phyloP scores from a whole-genome alignment of 257 asterid genomes.

The Solanum lycopersicoides region DNA sequence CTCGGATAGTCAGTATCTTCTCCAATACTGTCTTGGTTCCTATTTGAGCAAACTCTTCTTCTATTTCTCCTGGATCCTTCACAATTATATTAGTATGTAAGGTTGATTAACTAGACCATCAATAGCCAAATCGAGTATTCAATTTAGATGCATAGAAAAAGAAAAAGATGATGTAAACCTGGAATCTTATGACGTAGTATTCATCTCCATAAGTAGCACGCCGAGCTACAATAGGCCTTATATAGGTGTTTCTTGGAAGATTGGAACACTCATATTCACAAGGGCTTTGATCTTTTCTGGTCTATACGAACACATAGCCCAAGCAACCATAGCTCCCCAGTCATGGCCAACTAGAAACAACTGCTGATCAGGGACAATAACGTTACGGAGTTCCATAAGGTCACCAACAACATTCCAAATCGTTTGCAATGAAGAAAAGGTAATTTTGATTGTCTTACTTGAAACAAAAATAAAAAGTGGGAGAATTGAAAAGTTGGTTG shows the following conservation, averaged over 20 bases:
- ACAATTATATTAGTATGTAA: background rate
- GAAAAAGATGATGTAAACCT: too few species aligned
- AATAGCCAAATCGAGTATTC: background rate
- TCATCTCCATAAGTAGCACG: too few species aligned
- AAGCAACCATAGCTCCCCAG: too few species aligned
- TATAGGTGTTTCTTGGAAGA: too few species aligned
- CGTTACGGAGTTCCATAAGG: slow-evolving; percentile 38
- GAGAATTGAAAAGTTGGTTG: background rate
- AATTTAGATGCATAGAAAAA: background rate
- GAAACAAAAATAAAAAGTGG: background rate
- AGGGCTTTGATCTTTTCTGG: too few species aligned
- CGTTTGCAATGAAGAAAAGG: background rate
- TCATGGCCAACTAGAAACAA: too few species aligned
- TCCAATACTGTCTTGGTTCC: slow-evolving; percentile 42
- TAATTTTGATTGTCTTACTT: background rate
- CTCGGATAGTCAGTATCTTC: slow-evolving; percentile 30
- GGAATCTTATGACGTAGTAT: background rate
- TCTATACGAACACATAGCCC: too few species aligned
- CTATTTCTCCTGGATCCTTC: too few species aligned
- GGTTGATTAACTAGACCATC: background rate
- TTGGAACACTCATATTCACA: too few species aligned
- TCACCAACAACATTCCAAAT: slow-evolving; percentile 48
- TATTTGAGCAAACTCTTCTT: too few species aligned
- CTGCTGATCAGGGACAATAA: slow-evolving; percentile 6
- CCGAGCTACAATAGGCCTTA: too few species aligned